Conservation (phyloP, 495 filamentous ascomycete genomes). For the Penicillium pancosmium region DNA sequence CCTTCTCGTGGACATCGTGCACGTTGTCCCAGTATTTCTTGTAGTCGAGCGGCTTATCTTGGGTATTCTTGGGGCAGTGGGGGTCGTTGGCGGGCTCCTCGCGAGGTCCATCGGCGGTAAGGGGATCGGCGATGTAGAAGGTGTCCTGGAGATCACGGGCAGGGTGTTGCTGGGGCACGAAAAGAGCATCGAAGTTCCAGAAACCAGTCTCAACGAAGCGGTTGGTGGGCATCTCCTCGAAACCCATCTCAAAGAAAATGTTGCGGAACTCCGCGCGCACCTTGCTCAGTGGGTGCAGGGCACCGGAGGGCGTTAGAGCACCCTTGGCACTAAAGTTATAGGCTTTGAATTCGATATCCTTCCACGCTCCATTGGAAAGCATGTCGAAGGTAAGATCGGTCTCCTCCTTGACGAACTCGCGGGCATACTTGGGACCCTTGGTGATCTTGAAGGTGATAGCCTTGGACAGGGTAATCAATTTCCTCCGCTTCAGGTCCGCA, state of each 20-base stretch:
- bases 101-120: constrained; percentile 72
- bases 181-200: constrained; percentile 98
- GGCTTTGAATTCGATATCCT: constrained; percentile 87
- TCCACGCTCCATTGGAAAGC: constrained; percentile 66
- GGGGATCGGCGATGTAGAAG: constrained; percentile 94
- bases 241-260: constrained; percentile 88
- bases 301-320: constrained; percentile 74
- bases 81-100: constrained; percentile 61
- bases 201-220: constrained; percentile 94
- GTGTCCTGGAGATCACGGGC: constrained; percentile 96
- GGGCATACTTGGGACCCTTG: constrained; percentile 85
- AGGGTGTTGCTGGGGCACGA: constrained; percentile 96
- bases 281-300: constrained; percentile 93
- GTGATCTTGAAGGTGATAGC: constrained; percentile 78
- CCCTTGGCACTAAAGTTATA: constrained; percentile 97
- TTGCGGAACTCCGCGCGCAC: constrained; percentile 91
- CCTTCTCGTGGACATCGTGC: constrained; percentile 75
- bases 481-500: constrained; percentile 83
- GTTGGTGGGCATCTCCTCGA: constrained; percentile 52
- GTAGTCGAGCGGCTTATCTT: constrained; percentile 65
- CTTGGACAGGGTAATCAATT: constrained; percentile 79
- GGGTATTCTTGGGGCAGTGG: constrained; percentile 38
- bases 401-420: constrained; percentile 86
- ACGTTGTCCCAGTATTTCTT: constrained; percentile 86
- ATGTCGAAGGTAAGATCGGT: constrained; percentile 95